Percentiles rank a stretch among this genome's conserved stretches.
phyloP scores from a whole-genome alignment of 257 asterid genomes.

The Rhazya stricta region DNA sequence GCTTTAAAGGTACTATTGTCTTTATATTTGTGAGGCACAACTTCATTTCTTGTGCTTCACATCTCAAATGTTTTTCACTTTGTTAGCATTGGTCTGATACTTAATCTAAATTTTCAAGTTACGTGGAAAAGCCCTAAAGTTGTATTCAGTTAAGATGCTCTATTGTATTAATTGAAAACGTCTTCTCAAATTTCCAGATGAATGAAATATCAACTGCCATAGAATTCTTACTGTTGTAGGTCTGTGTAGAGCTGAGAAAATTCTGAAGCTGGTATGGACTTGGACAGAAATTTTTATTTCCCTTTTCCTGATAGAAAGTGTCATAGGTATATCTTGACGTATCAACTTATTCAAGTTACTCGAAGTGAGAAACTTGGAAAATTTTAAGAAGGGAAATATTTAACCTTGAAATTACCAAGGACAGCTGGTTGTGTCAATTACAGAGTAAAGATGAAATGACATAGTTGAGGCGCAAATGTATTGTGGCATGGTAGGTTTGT shows the following conservation, averaged over 20 bases:
- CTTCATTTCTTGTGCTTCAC: constrained; percentile 9
- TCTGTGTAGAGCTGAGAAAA: neutral
- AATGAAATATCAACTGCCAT: neutral
- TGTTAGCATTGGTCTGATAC: neutral
- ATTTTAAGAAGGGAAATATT: neutral
- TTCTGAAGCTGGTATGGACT: neutral
- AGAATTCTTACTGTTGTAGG: neutral
- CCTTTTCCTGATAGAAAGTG: neutral
- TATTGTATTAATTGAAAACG: neutral
- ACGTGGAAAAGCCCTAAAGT: neutral
- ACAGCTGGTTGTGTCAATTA: neutral
- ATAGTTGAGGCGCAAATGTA: neutral
- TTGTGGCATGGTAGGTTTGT: neutral
- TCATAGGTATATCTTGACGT: neutral
- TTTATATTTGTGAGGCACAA: constrained; percentile 4
- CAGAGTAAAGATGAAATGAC: neutral
- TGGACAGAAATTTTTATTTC: neutral
- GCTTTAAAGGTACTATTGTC: constrained; percentile 50
- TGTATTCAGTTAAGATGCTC: neutral
- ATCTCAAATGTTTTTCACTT: neutral
- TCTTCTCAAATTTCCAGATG: neutral
- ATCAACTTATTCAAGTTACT: neutral
- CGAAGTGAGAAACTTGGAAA: neutral
- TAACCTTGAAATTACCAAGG: neutral
- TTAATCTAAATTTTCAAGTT: neutral